phyloP scores from a whole-genome alignment of 2,329 filamentous ascomycete species.

The Arthrobotrys megalospora region DNA sequence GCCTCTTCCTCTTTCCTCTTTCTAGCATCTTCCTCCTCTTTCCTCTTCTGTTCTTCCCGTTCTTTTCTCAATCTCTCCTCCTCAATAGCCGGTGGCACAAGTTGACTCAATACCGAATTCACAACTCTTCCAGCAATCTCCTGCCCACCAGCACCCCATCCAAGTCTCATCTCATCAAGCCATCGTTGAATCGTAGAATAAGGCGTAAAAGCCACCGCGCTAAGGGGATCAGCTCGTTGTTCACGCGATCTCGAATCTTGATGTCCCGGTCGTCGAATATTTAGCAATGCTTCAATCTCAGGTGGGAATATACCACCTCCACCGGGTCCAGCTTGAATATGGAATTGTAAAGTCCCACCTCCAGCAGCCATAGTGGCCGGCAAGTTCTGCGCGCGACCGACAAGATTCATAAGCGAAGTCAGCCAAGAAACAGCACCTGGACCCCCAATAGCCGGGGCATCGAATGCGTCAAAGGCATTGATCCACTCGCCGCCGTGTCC shows the following conservation, averaged over 20 bases:
- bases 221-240: constrained; percentile 69
- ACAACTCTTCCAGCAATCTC: constrained; percentile 80
- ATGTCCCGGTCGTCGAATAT: constrained; percentile 64
- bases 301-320: constrained; percentile 68
- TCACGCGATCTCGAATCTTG: constrained; percentile 63
- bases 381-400: constrained; percentile 54
- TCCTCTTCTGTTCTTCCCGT: constrained; percentile 72
- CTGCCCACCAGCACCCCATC: constrained; percentile 79
- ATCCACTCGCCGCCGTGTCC: constrained; percentile 59
- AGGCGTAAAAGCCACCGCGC: constrained; percentile 77
- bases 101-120: constrained; percentile 78
- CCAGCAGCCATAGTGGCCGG: constrained; percentile 62
- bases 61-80: constrained; percentile 80
- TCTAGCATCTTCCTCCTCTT: constrained; percentile 74
- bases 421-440: constrained; percentile 66
- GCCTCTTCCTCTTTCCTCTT: constrained; percentile 78
- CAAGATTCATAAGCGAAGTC: constrained; percentile 65
- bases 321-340: constrained; percentile 65
- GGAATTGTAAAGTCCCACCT: constrained; percentile 74
- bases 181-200: constrained; percentile 82
- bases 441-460: constrained; percentile 57
- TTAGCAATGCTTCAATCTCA: constrained; percentile 71
- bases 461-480: constrained; percentile 59
- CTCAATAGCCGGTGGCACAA: constrained; percentile 88
- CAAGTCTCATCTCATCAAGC: constrained; percentile 88